These are phyloP conservation scores for Sextonia rubra DNA, from an alignment of 164 flowering plant species.

Conservation along the genomic window DNA sequence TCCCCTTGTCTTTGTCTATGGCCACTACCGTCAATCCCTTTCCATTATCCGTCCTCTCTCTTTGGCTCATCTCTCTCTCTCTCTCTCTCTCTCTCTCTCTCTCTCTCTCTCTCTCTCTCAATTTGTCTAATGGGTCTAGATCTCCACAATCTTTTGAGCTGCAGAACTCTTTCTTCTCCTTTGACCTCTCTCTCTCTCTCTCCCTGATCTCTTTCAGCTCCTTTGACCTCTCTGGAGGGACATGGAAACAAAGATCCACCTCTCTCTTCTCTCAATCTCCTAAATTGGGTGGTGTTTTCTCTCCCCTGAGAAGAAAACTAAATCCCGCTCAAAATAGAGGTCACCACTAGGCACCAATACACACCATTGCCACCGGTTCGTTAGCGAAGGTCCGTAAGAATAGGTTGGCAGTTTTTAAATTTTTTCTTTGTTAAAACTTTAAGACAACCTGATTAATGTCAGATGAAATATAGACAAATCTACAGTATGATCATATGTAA, in stretches of 20 bases:
- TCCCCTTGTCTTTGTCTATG: slow-evolving; percentile 55
- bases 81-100: neutral
- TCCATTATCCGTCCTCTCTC: neutral
- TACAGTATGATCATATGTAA: too few species aligned
- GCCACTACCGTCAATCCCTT: slow-evolving; percentile 32
- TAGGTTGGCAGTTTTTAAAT: neutral
- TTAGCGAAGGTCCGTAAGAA: neutral
- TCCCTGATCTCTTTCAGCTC: neutral
- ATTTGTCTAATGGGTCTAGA: too few species aligned
- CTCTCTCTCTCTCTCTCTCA: neutral
- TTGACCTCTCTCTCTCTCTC: neutral
- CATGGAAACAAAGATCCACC: neutral
- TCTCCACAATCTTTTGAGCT: too few species aligned
- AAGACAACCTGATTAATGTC: too few species aligned
- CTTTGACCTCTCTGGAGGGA: neutral
- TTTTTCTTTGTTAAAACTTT: too few species aligned
- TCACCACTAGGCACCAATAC: neutral
- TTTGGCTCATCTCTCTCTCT: neutral
- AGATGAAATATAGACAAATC: too few species aligned
- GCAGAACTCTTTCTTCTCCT: too few species aligned
- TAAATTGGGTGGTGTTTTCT: neutral
- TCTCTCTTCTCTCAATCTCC: neutral
- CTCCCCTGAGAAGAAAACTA: neutral
- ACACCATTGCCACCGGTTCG: neutral
- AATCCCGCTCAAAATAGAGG: neutral